phyloP scores from a whole-genome alignment of 441 rosid genomes.

The Mallotus japonicus region DNA sequence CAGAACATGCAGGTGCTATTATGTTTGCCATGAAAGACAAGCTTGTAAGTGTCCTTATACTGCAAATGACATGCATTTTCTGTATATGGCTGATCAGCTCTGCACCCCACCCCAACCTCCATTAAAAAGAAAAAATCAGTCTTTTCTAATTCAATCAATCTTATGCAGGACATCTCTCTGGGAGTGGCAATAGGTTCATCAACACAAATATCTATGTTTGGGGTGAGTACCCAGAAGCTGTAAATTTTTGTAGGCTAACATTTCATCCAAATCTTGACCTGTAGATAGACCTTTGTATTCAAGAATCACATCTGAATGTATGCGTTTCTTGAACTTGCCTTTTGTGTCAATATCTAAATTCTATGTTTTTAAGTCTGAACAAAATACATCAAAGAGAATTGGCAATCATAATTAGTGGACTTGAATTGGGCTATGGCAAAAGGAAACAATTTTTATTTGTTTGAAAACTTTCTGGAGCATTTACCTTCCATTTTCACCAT shows the following conservation, averaged over 20 bases:
- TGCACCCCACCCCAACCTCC: background rate
- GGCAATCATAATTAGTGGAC: background rate
- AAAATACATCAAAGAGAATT: background rate
- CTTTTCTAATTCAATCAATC: conserved; percentile 8
- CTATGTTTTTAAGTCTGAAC: background rate
- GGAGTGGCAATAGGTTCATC: conserved; percentile 98
- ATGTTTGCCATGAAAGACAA: conserved; percentile 98
- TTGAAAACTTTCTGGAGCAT: too few relatives aligned
- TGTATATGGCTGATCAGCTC: background rate
- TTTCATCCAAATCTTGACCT: too few relatives aligned
- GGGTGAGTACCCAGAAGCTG: conserved; percentile 39
- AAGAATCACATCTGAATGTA: background rate
- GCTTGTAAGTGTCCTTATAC: conserved; percentile 54
- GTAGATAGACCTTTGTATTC: background rate
- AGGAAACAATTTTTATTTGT: background rate
- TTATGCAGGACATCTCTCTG: conserved; percentile 73
- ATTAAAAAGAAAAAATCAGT: background rate
- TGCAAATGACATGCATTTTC: background rate
- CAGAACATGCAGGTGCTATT: conserved; percentile 90
- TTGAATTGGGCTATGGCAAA: background rate
- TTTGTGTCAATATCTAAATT: background rate
- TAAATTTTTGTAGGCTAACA: too few relatives aligned
- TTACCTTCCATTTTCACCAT: too few relatives aligned
- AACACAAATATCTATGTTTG: conserved; percentile 90
- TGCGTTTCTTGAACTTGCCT: background rate